Evolutionary conservation across 2,329 filamentous ascomycete species (phyloP), one percentile per base, ranked within the genome.

Genomic region (Penicillium sp.): DNA sequence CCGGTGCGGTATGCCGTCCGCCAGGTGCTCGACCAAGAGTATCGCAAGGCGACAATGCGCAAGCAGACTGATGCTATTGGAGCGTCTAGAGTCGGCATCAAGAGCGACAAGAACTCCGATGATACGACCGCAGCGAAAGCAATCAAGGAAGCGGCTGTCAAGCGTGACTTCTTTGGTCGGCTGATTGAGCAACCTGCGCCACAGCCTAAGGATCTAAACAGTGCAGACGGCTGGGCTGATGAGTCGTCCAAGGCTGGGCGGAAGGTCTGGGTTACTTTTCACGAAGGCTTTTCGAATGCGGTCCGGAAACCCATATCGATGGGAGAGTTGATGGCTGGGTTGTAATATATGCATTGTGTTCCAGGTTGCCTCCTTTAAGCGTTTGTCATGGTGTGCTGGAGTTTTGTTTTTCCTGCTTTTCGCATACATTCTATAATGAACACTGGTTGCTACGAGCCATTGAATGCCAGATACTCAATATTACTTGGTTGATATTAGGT

Each of bases 281-380:
- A 95, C 62, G 90, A 96, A 71, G 90, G 90, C 0, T 83, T 88
- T 65, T 93, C 88, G 49, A 95, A 96, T 75, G 90, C 90, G 10
- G 90, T 96, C 53, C 78, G 86, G 67, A 95, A 95, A 67, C 87
- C 88, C 2, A 82, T 96, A 54, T 86, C 86, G 8, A 67, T 95
- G 66, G 77, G 80, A 53, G 90, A 95, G 67, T 79, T 96, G 60
- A 71, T 95, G 75, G 66, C 65, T 17, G 70, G 71, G 12, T 56
- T 74, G 29, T 67, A 57, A 52, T 53, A 44, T 34, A 29, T 42
- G 43, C 32, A 42, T 49, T n/a, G n/a, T 6, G 37, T 46, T 34
- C 4, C n/a, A 17, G 7, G 37, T 46, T 40, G 21, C 17, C n/a
- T 19, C 21, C 47, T 46, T 51, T 17, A 12, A 50, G 53, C 43